Conservation (phyloP, 495 filamentous ascomycete species). For the Diplogelasinospora grovesii region DNA sequence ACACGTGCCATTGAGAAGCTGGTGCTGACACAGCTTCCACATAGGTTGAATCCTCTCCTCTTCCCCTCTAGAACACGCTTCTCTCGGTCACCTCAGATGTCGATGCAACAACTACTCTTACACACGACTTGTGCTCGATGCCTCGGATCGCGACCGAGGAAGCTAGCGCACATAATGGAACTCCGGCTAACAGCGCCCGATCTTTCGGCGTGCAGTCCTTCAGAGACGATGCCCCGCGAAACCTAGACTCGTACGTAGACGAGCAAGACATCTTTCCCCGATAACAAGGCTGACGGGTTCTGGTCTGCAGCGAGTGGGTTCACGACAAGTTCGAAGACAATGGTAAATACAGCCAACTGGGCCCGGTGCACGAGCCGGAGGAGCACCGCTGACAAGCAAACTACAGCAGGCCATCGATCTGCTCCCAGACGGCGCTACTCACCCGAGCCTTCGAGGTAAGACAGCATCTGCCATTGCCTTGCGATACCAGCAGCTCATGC, state of each 20-base stretch:
- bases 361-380: too few relatives aligned
- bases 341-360: too few relatives aligned
- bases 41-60: conserved; percentile 32
- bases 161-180: conserved; percentile 19
- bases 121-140: conserved; percentile 24
- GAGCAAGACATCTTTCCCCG: conserved; percentile 3
- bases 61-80: conserved; percentile 14
- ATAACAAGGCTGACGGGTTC: too few relatives aligned
- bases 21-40: not conserved
- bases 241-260: conserved; percentile 46
- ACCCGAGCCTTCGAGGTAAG: conserved; percentile 47
- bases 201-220: conserved; percentile 34
- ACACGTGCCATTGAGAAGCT: not conserved
- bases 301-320: conserved; percentile 78
- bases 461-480: not conserved
- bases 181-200: conserved; percentile 27
- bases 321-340: conserved; percentile 78
- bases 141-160: conserved; percentile 25
- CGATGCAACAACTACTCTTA: conserved; percentile 21
- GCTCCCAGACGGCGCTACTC: conserved; percentile 36
- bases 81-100: conserved; percentile 18
- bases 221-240: conserved; percentile 42
- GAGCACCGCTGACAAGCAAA: conserved; percentile 18
- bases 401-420: conserved; percentile 27
- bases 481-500: too few relatives aligned